phyloP scores from a whole-genome alignment of 768 basidiomycete species.

The Leccinellum rugosiceps region DNA sequence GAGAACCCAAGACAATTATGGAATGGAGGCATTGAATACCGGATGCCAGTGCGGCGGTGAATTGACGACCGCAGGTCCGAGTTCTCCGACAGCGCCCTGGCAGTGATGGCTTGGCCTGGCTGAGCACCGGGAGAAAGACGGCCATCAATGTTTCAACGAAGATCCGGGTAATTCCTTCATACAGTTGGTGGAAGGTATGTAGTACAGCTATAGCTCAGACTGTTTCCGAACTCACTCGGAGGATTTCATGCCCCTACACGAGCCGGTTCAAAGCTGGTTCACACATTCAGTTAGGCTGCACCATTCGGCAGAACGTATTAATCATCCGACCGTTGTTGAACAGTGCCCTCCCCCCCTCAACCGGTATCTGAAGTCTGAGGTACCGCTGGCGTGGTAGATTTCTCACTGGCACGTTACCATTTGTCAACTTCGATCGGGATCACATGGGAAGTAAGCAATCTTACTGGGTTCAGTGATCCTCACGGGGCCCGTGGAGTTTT shows the following conservation, averaged over 20 bases:
- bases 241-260: not conserved
- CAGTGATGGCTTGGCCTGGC: not conserved
- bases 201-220: not conserved
- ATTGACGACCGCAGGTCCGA: not conserved
- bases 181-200: not conserved
- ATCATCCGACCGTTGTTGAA: not conserved
- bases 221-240: not conserved
- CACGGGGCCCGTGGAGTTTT: conserved; percentile 1
- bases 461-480: not conserved
- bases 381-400: not conserved
- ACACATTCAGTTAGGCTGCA: not conserved
- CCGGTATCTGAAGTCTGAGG: not conserved
- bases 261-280: not conserved
- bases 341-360: not conserved
- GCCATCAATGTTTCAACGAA: not conserved
- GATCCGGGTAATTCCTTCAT: not conserved
- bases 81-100: no score
- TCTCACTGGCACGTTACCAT: not conserved
- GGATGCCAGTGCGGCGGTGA: not conserved
- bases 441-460: conserved; percentile 1
- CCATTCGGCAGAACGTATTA: conserved; percentile 1
- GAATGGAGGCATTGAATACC: not conserved
- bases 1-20: no score
- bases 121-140: not conserved
- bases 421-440: conserved; percentile 4